Evolutionary conservation across 208 protist species (phyloP), one percentile per base, ranked within the genome.

Genomic region (Entamoeba dispar): DNA sequence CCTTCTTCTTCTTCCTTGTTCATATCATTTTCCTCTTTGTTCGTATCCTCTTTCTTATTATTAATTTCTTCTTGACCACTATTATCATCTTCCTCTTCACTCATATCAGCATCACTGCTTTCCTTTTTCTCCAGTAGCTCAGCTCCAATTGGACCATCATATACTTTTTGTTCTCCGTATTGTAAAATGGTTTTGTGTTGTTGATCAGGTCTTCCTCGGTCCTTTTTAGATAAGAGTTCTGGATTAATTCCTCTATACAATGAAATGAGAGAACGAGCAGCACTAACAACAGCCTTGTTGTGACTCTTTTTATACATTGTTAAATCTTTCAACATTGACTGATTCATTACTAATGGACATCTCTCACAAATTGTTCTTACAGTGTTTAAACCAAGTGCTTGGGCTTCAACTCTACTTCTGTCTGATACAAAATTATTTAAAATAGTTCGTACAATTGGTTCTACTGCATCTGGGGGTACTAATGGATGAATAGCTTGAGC

Each of bases 391-490:
- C 95, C 92, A 92, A 98, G 96, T 0, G 97, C 97, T 49, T 98
- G 98, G 31, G 97, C 95, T 93, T 98, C 98, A 27, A 96, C 94
- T 27, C 96, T 95, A 49, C 97, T 97, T 27, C 97, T 95, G 93
- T 99, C 98, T 5, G 96, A 97, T 0, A 98, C 97, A 95, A 99
- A 99, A 94, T 99, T 97, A 94, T 98, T 97, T 0, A 97, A 97
- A 61, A 99, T 97, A 27, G 97, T 95, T 93, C 95, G 96, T 91
- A 99, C 94, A n/a, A 99, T 94, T 52, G 97, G 93, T 92, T 95
- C 94, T 10, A 97, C 49, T 1, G 95, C 95, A 51, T 99, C 98
- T 0, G 98, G 98, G 14, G 97, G 97, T 10, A 98, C 95, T 91
- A 98, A 95, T 19, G 96, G 95, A 94, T 99, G 98, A 50, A 97